phyloP scores from a whole-genome alignment of 352 stramenopile genomes.

The Pythium folliculosum region DNA sequence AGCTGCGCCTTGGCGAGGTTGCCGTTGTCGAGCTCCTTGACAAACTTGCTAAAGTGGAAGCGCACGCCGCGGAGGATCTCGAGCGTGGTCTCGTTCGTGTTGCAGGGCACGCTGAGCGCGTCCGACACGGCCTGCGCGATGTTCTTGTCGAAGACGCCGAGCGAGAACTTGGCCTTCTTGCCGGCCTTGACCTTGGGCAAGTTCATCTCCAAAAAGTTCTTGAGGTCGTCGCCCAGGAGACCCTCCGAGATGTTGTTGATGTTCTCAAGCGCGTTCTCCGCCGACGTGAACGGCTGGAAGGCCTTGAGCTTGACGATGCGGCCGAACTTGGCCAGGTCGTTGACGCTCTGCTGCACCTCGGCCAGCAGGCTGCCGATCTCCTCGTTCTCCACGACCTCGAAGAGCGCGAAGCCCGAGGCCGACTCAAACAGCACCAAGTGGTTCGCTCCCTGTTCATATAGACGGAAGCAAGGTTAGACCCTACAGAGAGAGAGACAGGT shows the following conservation, averaged over 20 bases:
- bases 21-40: constrained; percentile 96
- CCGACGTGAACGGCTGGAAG: constrained; percentile 99
- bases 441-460: constrained; percentile 58
- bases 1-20: constrained; percentile 98
- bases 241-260: constrained; percentile 99
- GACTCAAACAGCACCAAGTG: constrained; percentile 97
- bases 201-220: constrained; percentile 99
- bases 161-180: constrained; percentile 89
- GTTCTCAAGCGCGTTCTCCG: constrained; percentile 99
- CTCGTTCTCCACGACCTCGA: constrained; percentile 98
- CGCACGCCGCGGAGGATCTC: constrained; percentile 97
- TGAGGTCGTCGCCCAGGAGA: constrained; percentile 91
- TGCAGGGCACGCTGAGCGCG: constrained; percentile 92
- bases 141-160: constrained; percentile 94
- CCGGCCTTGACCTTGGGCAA: constrained; percentile 95
- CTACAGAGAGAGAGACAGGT: neutral
- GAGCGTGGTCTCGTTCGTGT: constrained; percentile 96
- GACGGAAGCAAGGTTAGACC: neutral
- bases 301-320: constrained; percentile 98
- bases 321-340: constrained; percentile 94
- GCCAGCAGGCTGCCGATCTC: constrained; percentile 92
- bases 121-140: constrained; percentile 96
- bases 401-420: constrained; percentile 98
- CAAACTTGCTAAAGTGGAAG: constrained; percentile 97
- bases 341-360: constrained; percentile 92